These are phyloP conservation scores for Thermothelomyces thermophilus DNA, from an alignment of 2,329 filamentous ascomycete species.

Conservation along the genomic window DNA sequence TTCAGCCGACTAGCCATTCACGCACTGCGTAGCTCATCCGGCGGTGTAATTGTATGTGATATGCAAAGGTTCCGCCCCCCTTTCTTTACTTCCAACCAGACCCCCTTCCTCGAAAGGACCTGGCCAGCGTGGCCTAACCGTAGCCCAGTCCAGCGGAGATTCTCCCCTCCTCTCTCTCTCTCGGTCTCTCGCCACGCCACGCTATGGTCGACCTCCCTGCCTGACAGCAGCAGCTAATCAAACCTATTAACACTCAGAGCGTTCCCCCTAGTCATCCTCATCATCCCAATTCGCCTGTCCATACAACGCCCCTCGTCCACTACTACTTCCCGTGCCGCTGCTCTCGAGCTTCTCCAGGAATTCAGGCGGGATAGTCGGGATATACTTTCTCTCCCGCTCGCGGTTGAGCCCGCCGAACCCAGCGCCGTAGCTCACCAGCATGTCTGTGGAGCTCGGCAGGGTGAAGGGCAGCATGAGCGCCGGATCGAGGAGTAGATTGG, in stretches of 20 bases:
- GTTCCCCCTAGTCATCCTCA: too few relatives aligned
- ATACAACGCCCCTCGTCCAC: conserved; percentile 40
- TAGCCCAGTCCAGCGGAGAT: too few relatives aligned
- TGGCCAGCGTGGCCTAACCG: too few relatives aligned
- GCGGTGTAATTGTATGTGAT: too few relatives aligned
- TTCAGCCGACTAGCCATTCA: too few relatives aligned
- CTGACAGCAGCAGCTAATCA: background rate
- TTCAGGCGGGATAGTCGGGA: conserved; percentile 88
- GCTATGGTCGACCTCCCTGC: background rate
- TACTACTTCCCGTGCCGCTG: conserved; percentile 22
- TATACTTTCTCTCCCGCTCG: conserved; percentile 90
- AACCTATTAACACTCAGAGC: background rate
- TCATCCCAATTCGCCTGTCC: conserved; percentile 62
- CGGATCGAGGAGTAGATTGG: conserved; percentile 76
- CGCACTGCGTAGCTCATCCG: too few relatives aligned
- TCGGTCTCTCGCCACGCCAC: background rate
- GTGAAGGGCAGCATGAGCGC: conserved; percentile 90
- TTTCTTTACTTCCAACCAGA: too few relatives aligned
- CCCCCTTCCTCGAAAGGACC: too few relatives aligned
- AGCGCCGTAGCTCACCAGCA: conserved; percentile 91
- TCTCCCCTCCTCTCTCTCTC: too few relatives aligned
- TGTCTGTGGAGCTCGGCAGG: conserved; percentile 93
- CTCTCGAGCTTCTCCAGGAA: conserved; percentile 82
- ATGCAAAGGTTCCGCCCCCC: too few relatives aligned
- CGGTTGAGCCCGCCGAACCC: conserved; percentile 89